Evolutionary conservation across 176 grass and related monocot genomes (phyloP).

Genomic region (Secale cereale): DNA sequence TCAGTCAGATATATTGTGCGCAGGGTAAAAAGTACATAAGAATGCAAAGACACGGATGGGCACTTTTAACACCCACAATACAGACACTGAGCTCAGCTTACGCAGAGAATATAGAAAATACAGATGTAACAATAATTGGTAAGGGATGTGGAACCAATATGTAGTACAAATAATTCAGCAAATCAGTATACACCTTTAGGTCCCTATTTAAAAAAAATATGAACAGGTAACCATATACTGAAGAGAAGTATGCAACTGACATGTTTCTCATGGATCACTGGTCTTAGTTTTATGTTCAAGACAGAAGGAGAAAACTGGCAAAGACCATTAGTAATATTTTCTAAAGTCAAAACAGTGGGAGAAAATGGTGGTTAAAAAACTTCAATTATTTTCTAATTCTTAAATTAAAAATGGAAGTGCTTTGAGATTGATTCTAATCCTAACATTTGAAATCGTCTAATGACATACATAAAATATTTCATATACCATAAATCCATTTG

Average conservation of each 20-base stretch:
- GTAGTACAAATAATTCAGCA: neutral
- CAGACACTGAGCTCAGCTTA: conserved; percentile 15
- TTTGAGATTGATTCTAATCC: conserved; percentile 1
- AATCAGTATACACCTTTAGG: neutral
- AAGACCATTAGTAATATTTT: neutral
- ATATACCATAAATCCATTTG: conserved; percentile 6
- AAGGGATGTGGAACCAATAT: neutral
- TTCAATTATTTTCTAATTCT: neutral
- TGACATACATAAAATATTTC: neutral
- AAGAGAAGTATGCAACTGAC: neutral
- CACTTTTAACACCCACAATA: neutral
- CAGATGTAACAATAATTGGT: conserved; percentile 3
- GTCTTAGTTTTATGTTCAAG: neutral
- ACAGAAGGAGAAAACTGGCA: neutral
- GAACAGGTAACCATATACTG: no score
- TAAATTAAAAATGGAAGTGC: neutral
- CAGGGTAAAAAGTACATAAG: conserved; percentile 5
- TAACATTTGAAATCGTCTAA: conserved; percentile 2
- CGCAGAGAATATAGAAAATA: neutral
- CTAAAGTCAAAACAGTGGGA: neutral
- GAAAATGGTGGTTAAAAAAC: neutral
- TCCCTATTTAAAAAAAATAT: no score
- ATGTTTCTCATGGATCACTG: neutral
- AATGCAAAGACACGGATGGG: conserved; percentile 9
- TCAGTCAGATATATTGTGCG: neutral